Evolutionary conservation across 192 early-diverging fungal species (phyloP).

Genomic region (Coemansia sp.): DNA sequence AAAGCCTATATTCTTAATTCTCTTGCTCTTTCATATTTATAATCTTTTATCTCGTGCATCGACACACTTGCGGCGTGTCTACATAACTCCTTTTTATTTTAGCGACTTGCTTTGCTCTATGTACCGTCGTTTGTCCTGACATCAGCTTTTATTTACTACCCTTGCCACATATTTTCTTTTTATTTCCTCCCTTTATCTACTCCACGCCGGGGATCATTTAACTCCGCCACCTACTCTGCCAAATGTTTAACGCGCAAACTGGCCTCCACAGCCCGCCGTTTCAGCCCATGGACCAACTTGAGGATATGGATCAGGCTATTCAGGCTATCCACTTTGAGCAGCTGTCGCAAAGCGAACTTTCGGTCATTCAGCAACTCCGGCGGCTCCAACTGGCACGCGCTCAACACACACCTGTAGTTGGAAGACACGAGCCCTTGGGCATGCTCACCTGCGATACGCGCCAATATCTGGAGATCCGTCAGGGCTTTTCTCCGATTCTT

Average conservation of each 20-base stretch:
- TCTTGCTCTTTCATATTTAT: background rate
- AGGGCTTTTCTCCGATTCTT: conserved; percentile 34
- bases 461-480: conserved; percentile 38
- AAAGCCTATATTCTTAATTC: background rate
- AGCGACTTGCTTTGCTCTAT: background rate
- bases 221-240: background rate
- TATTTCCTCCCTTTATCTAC: background rate
- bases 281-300: background rate
- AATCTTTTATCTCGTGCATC: background rate
- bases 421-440: conserved; percentile 15
- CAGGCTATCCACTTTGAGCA: background rate
- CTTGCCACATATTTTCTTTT: background rate
- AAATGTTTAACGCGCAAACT: background rate
- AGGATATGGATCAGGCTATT: conserved; percentile 5
- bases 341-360: conserved; percentile 21
- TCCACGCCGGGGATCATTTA: too few relatives aligned
- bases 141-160: background rate
- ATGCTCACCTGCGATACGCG: conserved; percentile 24
- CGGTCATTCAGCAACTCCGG: conserved; percentile 31
- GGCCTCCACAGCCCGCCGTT: conserved; percentile 3
- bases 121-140: background rate
- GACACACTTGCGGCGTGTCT: background rate
- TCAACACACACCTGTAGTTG: conserved; percentile 7
- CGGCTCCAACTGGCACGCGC: conserved; percentile 21
- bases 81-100: background rate